A percentile compares a stretch with the other conserved stretches of the same genome.
Conservation (phyloP, 2,329 filamentous ascomycete species). For the Colletotrichum australisinense region DNA sequence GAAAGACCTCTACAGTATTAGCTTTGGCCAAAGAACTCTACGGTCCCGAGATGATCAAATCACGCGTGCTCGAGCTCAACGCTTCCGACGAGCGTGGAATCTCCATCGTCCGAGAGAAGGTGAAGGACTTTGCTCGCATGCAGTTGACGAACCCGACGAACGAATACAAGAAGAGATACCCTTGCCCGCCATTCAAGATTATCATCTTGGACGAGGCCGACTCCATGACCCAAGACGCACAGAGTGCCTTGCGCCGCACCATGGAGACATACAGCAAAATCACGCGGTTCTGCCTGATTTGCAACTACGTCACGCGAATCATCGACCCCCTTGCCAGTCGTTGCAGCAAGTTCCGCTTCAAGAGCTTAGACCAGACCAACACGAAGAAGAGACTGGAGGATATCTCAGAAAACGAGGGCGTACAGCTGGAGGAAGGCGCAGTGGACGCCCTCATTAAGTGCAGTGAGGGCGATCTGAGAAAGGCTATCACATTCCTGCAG, state of each 20-base stretch:
- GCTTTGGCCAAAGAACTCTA: constrained; percentile 98
- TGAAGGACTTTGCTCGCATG: constrained; percentile 97
- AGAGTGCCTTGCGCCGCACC: constrained; percentile 89
- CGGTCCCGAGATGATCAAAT: constrained; percentile 91
- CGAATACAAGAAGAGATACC: constrained; percentile 77
- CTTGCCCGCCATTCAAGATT: constrained; percentile 98
- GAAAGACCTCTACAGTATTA: constrained; percentile 97
- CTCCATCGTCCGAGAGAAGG: constrained; percentile 94
- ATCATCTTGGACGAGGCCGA: constrained; percentile 98
- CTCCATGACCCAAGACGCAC: constrained; percentile 98
- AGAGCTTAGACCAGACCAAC: constrained; percentile 89
- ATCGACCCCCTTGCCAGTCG: constrained; percentile 94
- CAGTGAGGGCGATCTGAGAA: constrained; percentile 93
- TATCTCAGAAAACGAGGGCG: constrained; percentile 84
- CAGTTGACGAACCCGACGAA: constrained; percentile 87
- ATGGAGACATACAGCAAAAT: constrained; percentile 99
- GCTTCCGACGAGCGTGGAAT: constrained; percentile 99
- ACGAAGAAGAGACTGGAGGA: constrained; percentile 82
- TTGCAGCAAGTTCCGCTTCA: constrained; percentile 98
- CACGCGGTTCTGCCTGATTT: constrained; percentile 96
- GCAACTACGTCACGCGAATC: constrained; percentile 98
- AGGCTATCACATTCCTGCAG: constrained; percentile 96
- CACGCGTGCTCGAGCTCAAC: constrained; percentile 97
- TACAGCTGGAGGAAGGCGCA: constrained; percentile 81
- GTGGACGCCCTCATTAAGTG: constrained; percentile 86